Base-by-base conservation (phyloP, 192 early-diverging fungal species). In the Coemansia erecta region DNA sequence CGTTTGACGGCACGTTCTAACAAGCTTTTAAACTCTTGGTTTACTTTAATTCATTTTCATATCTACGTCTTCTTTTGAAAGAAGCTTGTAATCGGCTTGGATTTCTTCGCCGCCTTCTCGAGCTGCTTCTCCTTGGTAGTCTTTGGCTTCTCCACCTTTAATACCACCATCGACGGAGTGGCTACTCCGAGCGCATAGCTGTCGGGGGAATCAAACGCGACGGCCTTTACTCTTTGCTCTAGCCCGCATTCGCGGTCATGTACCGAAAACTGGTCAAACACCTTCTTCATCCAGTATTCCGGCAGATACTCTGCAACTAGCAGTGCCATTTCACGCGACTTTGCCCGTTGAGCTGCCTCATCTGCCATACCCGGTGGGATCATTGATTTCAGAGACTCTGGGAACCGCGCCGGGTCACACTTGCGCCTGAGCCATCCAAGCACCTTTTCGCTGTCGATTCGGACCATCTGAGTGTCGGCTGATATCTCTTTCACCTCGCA, bases 1-100 rank as follows among this genome's bases (percentile, higher is more conserved):
- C 37, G 15, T 79, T 79, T 63, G 76, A 79, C 39, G 76, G 76
- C 24, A 62, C 59, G 11, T 79, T 79, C 33, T 72, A 73, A 51
- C 14, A 12, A 5, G 1, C 10, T 23, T 9, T 11, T 49, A 10
- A 22, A 10, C 9, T 23, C 15, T 12, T 7, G 8, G 14, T 49
- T 8, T 49, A 24, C 17, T 51, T 31, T 14, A 28, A 49, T 41
- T 22, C 13, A 39, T 2, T 28, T 55, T n/a, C 2, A 47, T 35
- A 4, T 0, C 1, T 33, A 26, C 9, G 17, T 41, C 15, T 70
- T 70, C 56, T 67, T 70, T 18, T 66, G 43, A 21, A 77, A 77
- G 28, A 77, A 77, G 42, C 65, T 64, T 12, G 61, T 72, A 18
- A 77, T 71, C 13, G 74, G 58, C 23, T 72, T 77, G 40, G 74